A percentile compares a stretch with the other conserved stretches of the same genome.
Evolutionary conservation across 441 rosid genomes (phyloP).

Genomic region (Croton laevigatus): DNA sequence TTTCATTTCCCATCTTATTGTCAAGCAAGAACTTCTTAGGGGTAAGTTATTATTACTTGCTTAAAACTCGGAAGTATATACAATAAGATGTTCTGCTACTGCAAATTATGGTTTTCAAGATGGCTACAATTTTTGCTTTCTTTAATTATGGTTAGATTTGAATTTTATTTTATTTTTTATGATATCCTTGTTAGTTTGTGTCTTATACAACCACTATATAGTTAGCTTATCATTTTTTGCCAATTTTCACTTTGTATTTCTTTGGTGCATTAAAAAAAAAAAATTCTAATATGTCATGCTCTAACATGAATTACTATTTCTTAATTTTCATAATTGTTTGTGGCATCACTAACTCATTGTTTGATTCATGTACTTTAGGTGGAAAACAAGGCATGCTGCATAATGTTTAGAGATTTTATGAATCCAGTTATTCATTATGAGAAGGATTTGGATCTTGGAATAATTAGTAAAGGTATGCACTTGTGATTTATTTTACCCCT

Average conservation of each 20-base stretch:
- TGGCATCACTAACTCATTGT: constrained; percentile 9
- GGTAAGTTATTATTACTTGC: constrained; percentile 36
- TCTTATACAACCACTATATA: background rate
- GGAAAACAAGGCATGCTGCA: constrained; percentile 43
- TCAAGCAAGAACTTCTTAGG: constrained; percentile 50
- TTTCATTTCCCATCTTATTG: constrained; percentile 71
- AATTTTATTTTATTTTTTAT: background rate
- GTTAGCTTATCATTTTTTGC: background rate
- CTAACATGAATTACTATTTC: background rate
- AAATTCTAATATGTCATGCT: too few relatives aligned
- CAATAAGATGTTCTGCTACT: background rate
- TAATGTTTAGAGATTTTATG: constrained; percentile 57
- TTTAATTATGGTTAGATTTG: background rate
- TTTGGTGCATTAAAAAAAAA: too few relatives aligned
- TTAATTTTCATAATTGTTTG: constrained; percentile 9
- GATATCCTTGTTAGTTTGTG: background rate
- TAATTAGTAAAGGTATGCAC: constrained; percentile 59
- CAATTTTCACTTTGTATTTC: background rate
- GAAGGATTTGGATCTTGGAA: constrained; percentile 50
- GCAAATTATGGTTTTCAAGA: background rate
- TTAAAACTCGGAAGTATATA: background rate
- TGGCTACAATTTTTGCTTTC: background rate
- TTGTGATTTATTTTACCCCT: constrained; percentile 8
- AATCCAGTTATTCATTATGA: constrained; percentile 48
- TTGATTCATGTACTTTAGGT: constrained; percentile 42